A percentile compares a stretch with the other conserved stretches of the same genome.
phyloP scores from a whole-genome alignment of 2,329 filamentous ascomycete species.

The Septoria linicola region DNA sequence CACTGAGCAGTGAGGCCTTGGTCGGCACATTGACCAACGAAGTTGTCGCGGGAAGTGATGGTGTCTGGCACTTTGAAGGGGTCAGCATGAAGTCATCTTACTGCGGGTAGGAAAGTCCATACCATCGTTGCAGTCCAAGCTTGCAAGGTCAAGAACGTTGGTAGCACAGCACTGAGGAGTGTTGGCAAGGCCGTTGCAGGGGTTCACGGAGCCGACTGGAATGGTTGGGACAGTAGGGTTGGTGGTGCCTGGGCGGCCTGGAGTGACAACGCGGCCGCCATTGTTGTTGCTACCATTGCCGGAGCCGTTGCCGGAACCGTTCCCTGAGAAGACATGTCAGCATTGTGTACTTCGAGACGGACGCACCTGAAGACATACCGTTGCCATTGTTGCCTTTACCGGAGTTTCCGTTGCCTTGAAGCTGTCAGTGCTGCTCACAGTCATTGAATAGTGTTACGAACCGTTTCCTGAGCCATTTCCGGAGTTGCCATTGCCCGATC shows the following conservation, averaged over 20 bases:
- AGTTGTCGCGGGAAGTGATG: constrained; percentile 1
- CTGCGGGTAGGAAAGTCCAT: neutral
- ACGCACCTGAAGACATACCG: too few species aligned
- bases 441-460: too few species aligned
- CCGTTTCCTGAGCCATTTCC: constrained; percentile 1
- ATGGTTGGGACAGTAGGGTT: neutral
- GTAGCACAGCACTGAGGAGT: constrained; percentile 1
- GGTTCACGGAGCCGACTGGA: neutral
- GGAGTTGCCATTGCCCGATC: constrained; percentile 3
- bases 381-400: neutral
- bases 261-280: neutral
- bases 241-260: neutral
- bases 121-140: neutral
- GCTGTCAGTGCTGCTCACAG: neutral
- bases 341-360: too few species aligned
- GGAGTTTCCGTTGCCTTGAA: neutral
- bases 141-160: neutral
- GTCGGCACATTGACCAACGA: neutral
- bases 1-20: neutral
- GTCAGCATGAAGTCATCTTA: neutral
- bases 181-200: neutral
- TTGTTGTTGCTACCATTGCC: neutral
- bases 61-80: neutral
- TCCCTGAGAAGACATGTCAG: too few species aligned
- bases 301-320: neutral